Conservation (phyloP, 1,139 yeast species). For the Geotrichum armillariae region DNA sequence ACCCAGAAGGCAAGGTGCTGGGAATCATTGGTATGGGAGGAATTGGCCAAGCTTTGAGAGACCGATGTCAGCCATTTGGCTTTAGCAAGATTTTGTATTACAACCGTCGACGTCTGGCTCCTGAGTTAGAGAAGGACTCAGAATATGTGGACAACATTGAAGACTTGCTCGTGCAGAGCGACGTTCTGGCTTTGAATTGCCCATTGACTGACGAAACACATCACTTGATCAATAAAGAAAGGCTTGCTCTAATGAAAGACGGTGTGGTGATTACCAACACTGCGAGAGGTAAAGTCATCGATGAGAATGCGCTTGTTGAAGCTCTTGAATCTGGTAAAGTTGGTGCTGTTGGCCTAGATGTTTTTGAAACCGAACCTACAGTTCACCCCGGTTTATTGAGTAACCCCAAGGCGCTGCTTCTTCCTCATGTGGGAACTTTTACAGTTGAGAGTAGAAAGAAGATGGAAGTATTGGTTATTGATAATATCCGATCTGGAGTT, state of each 20-base stretch:
- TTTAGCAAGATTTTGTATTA: constrained; percentile 61
- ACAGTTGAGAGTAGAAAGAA: constrained; percentile 54
- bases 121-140: constrained; percentile 55
- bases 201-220: constrained; percentile 56
- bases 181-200: constrained; percentile 60
- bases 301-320: constrained; percentile 67
- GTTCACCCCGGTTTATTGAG: constrained; percentile 39
- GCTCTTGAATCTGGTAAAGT: constrained; percentile 71
- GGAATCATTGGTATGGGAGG: constrained; percentile 85
- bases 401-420: constrained; percentile 50
- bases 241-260: constrained; percentile 60
- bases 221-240: constrained; percentile 57
- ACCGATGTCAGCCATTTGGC: constrained; percentile 63
- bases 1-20: constrained; percentile 62
- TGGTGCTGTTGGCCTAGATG: constrained; percentile 77
- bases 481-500: constrained; percentile 46
- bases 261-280: constrained; percentile 68
- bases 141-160: constrained; percentile 54
- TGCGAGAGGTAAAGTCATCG: constrained; percentile 68
- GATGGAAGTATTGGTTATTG: constrained; percentile 58
- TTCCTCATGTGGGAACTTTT: constrained; percentile 71
- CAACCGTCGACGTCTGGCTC: constrained; percentile 55
- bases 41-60: constrained; percentile 72
- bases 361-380: constrained; percentile 76
- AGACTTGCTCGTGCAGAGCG: constrained; percentile 55